Conservation (phyloP, 2,329 filamentous ascomycete species). For the Incumbomyces lentus region DNA sequence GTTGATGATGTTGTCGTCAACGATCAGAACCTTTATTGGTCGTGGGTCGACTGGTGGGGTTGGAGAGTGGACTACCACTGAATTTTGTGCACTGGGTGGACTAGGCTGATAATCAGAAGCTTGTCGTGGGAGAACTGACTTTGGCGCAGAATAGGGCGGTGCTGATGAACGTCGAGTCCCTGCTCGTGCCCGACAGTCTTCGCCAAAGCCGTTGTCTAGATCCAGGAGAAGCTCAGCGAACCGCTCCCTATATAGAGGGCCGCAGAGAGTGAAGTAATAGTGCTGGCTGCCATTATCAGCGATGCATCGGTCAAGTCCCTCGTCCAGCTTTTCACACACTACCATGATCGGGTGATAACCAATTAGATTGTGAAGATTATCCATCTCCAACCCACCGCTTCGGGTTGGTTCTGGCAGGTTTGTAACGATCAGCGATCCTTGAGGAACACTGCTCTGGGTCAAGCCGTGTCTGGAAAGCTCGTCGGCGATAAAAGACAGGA, state of each 20-base stretch:
- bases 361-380: no score
- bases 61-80: no score
- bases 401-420: not conserved
- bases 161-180: no score
- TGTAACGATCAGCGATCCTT: conserved; percentile 3
- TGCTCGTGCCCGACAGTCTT: not conserved
- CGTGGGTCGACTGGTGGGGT: not conserved
- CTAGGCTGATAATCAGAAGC: no score
- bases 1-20: conserved; percentile 20
- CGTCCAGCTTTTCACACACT: not conserved
- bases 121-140: no score
- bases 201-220: not conserved
- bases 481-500: not conserved
- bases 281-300: not conserved
- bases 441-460: not conserved
- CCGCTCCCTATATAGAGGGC: not conserved
- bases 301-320: not conserved
- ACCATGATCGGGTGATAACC: no score
- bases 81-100: no score
- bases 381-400: no score
- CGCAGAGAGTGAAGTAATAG: not conserved
- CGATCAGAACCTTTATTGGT: conserved; percentile 3
- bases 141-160: no score
- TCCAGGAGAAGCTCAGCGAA: not conserved
- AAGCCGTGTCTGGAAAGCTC: not conserved